These are phyloP conservation scores for Naumovozyma baii DNA, from an alignment of 805 yeast species.

Conservation along the genomic window DNA sequence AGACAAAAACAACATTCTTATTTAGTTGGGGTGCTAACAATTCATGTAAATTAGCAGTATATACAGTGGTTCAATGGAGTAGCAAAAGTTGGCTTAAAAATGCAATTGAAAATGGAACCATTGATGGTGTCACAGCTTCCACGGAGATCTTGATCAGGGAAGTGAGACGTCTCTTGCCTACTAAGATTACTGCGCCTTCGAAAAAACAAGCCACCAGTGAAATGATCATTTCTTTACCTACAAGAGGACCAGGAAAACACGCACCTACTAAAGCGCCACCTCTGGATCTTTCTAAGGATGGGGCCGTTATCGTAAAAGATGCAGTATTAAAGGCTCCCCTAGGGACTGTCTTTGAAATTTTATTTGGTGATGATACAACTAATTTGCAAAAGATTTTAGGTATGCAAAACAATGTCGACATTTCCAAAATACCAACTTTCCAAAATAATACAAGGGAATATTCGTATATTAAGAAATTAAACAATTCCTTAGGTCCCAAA, in stretches of 20 bases:
- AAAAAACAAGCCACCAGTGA: conserved; percentile 10
- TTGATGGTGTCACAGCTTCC: conserved; percentile 61
- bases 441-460: conserved; percentile 37
- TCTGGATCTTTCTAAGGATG: background rate
- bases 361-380: conserved; percentile 53
- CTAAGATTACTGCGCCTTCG: conserved; percentile 2
- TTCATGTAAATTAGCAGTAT: conserved; percentile 42
- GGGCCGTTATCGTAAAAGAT: conserved; percentile 38
- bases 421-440: conserved; percentile 41
- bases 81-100: conserved; percentile 72
- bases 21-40: conserved; percentile 57
- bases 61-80: conserved; percentile 56
- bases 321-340: conserved; percentile 51
- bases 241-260: conserved; percentile 34
- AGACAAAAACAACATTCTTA: conserved; percentile 47
- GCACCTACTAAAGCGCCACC: conserved; percentile 32
- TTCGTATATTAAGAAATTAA: conserved; percentile 48
- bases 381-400: conserved; percentile 40
- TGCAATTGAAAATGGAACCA: conserved; percentile 65
- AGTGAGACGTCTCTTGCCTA: conserved; percentile 30
- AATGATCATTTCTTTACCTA: conserved; percentile 21
- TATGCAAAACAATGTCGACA: conserved; percentile 53
- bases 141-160: conserved; percentile 39
- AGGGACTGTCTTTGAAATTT: conserved; percentile 48
- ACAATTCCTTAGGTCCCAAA: conserved; percentile 61